A percentile compares a stretch with the other conserved stretches of the same genome.
phyloP scores from a whole-genome alignment of 2,329 filamentous ascomycete genomes.

The Aspergillus uvarum region DNA sequence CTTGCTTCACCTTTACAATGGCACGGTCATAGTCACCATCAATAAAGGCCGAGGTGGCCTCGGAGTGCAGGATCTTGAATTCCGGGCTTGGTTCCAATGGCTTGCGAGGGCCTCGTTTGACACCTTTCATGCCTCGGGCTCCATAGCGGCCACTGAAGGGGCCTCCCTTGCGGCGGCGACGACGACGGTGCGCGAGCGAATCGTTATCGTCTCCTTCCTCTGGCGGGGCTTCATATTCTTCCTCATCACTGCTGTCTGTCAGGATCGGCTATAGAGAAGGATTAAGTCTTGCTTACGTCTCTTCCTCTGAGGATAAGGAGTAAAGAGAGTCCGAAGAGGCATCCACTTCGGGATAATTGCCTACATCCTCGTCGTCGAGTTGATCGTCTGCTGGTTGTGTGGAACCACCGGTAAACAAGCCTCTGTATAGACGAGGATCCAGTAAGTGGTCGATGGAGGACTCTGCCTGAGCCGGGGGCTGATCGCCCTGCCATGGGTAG shows the following conservation, averaged over 20 bases:
- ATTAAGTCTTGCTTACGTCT: slow-evolving; percentile 27
- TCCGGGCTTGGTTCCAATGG: slow-evolving; percentile 49
- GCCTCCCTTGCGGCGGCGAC: slow-evolving; percentile 34
- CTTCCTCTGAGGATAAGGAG: slow-evolving; percentile 21
- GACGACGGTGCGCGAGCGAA: slow-evolving; percentile 27
- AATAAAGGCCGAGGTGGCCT: slow-evolving; percentile 51
- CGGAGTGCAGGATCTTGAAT: slow-evolving; percentile 49
- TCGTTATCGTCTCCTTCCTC: slow-evolving; percentile 29
- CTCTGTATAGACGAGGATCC: slow-evolving; percentile 36
- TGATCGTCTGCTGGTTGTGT: slow-evolving; percentile 16
- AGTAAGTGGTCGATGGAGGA: slow-evolving; percentile 27
- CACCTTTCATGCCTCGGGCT: slow-evolving; percentile 45
- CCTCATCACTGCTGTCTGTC: slow-evolving; percentile 26
- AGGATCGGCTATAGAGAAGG: background rate
- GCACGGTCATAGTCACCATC: slow-evolving; percentile 48
- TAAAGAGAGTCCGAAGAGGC: slow-evolving; percentile 28
- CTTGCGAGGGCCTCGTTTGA: slow-evolving; percentile 48
- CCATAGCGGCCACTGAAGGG: slow-evolving; percentile 39
- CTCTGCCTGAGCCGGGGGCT: slow-evolving; percentile 16
- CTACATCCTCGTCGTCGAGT: slow-evolving; percentile 13
- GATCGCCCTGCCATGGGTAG: slow-evolving; percentile 34
- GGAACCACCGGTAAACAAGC: slow-evolving; percentile 18
- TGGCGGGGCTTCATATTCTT: slow-evolving; percentile 21
- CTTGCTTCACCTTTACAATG: slow-evolving; percentile 45
- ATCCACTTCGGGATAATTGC: slow-evolving; percentile 8